Evolutionary conservation across 352 stramenopile species (phyloP).

Genomic region (Phytophthora pistaciae): DNA sequence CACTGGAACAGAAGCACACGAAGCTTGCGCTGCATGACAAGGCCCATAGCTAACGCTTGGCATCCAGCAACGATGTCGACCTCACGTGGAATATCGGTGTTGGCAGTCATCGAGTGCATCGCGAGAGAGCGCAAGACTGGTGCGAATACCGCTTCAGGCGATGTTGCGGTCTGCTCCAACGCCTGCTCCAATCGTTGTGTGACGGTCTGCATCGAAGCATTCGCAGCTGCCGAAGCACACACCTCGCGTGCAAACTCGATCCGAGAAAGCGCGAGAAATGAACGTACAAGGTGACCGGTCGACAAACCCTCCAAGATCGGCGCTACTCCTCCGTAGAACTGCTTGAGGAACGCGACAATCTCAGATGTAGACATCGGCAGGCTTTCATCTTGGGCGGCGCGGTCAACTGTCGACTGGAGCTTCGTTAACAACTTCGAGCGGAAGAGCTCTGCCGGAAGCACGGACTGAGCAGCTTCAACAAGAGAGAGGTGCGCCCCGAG

Average conservation of each 20-base stretch:
- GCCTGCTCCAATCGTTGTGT: conserved; percentile 54
- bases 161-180: conserved; percentile 34
- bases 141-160: conserved; percentile 41
- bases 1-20: conserved; percentile 57
- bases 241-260: conserved; percentile 66
- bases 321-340: conserved; percentile 35
- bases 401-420: background rate
- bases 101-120: conserved; percentile 18
- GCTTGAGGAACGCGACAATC: conserved; percentile 39
- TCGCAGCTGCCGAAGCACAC: conserved; percentile 33
- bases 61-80: conserved; percentile 50
- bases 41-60: conserved; percentile 48
- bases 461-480: conserved; percentile 34
- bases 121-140: conserved; percentile 39
- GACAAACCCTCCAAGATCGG: conserved; percentile 34
- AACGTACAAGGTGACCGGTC: conserved; percentile 16
- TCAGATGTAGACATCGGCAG: conserved; percentile 6
- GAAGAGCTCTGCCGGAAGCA: conserved; percentile 42
- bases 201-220: conserved; percentile 48
- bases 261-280: conserved; percentile 42
- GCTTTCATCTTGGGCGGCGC: conserved; percentile 6
- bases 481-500: conserved; percentile 22
- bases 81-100: conserved; percentile 29
- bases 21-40: conserved; percentile 64
- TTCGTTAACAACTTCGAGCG: conserved; percentile 19